phyloP scores from a whole-genome alignment of 2,329 filamentous ascomycete genomes.

The Sporothrix brasiliensis region DNA sequence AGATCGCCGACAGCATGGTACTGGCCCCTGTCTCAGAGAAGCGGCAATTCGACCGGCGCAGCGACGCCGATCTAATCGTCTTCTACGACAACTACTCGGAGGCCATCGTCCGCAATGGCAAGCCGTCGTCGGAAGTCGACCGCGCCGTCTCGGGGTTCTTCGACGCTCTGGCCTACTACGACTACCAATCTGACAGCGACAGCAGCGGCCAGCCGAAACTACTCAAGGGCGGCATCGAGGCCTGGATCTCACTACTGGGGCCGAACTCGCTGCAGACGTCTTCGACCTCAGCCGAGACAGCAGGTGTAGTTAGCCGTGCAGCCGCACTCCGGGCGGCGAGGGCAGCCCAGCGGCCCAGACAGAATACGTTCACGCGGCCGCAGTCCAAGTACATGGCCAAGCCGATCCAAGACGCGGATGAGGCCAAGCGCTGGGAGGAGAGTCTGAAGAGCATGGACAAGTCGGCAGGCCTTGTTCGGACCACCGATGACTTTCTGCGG shows the following conservation, averaged over 20 bases:
- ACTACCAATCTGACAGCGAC: slow-evolving; percentile 51
- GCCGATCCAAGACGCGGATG: slow-evolving; percentile 72
- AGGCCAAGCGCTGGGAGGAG: slow-evolving; percentile 79
- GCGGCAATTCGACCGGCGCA: slow-evolving; percentile 68
- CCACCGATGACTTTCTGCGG: slow-evolving; percentile 81
- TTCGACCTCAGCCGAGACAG: slow-evolving; percentile 34
- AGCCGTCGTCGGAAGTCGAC: slow-evolving; percentile 40
- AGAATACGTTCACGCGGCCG: slow-evolving; percentile 41
- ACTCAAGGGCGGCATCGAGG: slow-evolving; percentile 78
- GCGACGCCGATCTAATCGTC: slow-evolving; percentile 83
- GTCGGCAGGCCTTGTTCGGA: slow-evolving; percentile 61
- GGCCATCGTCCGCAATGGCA: slow-evolving; percentile 50
- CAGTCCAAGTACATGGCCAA: slow-evolving; percentile 57
- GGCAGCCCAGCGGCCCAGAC: slow-evolving; percentile 24
- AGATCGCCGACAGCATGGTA: slow-evolving; percentile 69
- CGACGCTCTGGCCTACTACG: slow-evolving; percentile 81
- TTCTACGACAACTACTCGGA: slow-evolving; percentile 79
- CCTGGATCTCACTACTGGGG: slow-evolving; percentile 85
- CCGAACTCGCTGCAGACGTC: slow-evolving; percentile 60
- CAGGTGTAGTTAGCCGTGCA: slow-evolving; percentile 25
- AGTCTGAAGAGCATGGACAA: slow-evolving; percentile 62
- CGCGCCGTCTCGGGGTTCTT: slow-evolving; percentile 70
- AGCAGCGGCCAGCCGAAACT: slow-evolving; percentile 67
- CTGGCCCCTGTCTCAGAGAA: slow-evolving; percentile 76
- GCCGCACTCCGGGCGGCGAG: slow-evolving; percentile 27